phyloP scores from a whole-genome alignment of 129 eudicot genomes.

The Flaveria trinervia region DNA sequence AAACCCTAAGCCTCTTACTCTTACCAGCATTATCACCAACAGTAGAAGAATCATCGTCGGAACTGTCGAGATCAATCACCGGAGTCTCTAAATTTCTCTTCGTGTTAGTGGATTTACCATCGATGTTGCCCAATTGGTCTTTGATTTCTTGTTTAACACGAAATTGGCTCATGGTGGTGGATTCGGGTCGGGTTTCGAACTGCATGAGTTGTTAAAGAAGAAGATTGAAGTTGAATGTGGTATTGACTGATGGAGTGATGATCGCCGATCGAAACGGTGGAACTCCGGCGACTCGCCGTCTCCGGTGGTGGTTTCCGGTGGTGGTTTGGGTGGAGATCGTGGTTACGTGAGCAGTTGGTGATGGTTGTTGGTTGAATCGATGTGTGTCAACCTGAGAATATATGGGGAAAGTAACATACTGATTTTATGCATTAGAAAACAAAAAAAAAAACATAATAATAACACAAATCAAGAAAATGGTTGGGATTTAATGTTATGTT shows the following conservation, averaged over 20 bases:
- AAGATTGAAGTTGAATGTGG: background rate
- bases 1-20: background rate
- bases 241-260: background rate
- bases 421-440: background rate
- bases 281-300: background rate
- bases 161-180: background rate
- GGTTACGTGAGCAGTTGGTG: background rate
- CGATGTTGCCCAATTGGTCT: background rate
- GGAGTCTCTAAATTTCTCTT: background rate
- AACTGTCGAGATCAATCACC: slow-evolving; percentile 22
- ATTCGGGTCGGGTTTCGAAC: background rate
- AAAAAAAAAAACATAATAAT: background rate
- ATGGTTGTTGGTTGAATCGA: background rate
- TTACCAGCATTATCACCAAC: background rate
- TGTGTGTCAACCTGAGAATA: background rate
- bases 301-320: background rate
- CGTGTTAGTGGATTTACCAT: background rate
- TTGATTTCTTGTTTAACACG: slow-evolving; percentile 36
- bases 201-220: background rate
- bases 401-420: background rate
- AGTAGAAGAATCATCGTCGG: slow-evolving; percentile 20
- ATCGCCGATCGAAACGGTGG: background rate
- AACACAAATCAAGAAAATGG: too few relatives aligned
- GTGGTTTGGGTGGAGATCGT: background rate
- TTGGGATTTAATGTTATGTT: too few relatives aligned